Evolutionary conservation across 192 early-diverging fungal species (phyloP).

Genomic region (Cetraspora pellucida): DNA sequence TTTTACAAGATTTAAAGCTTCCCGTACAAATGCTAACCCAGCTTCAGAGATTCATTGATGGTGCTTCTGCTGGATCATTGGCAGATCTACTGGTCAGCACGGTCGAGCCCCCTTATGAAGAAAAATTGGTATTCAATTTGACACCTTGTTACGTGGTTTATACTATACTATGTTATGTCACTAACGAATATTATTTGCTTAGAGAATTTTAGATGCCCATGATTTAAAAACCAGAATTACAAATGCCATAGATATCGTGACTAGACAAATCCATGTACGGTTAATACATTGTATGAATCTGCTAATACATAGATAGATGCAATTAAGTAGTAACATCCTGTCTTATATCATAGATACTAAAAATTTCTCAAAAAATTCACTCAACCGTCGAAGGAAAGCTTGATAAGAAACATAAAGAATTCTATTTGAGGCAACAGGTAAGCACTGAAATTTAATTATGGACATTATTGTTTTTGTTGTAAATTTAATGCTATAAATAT

Average conservation of each 20-base stretch:
- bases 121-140: slow-evolving; percentile 52
- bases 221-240: slow-evolving; percentile 61
- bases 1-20: slow-evolving; percentile 64
- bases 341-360: slow-evolving; percentile 57
- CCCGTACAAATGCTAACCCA: slow-evolving; percentile 65
- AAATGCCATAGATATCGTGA: slow-evolving; percentile 60
- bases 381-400: slow-evolving; percentile 72
- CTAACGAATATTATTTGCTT: neutral
- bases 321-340: neutral
- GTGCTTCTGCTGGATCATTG: slow-evolving; percentile 55
- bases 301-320: too few species aligned
- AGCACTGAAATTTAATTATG: neutral
- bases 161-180: neutral
- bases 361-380: slow-evolving; percentile 76
- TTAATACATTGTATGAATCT: neutral
- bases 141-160: neutral
- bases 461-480: neutral
- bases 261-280: slow-evolving; percentile 68
- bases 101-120: slow-evolving; percentile 70
- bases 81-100: slow-evolving; percentile 72
- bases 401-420: slow-evolving; percentile 80
- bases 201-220: slow-evolving; percentile 55
- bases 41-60: slow-evolving; percentile 66
- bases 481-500: neutral
- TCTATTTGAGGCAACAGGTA: slow-evolving; percentile 77